These are phyloP conservation scores for Exophiala sideris DNA, from an alignment of 2,329 filamentous ascomycete species.

Conservation along the genomic window DNA sequence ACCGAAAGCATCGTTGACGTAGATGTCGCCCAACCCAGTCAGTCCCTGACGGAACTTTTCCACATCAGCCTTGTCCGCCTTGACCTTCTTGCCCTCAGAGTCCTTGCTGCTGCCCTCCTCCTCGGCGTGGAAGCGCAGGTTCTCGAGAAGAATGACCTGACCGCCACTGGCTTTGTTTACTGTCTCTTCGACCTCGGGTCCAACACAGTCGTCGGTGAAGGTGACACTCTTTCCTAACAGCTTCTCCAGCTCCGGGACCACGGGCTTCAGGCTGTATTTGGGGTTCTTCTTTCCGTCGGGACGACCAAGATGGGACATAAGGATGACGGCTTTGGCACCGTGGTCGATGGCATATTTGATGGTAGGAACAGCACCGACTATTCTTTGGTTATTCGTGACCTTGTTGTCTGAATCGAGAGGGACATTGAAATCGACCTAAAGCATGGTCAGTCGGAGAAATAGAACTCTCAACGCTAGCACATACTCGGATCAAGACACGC, in stretches of 20 bases:
- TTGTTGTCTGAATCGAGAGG: constrained; percentile 90
- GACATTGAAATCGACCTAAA: constrained; percentile 98
- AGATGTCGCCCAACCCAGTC: constrained; percentile 91
- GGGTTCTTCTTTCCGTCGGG: constrained; percentile 84
- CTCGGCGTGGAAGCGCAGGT: constrained; percentile 96
- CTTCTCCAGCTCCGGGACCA: constrained; percentile 88
- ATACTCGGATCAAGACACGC: constrained; percentile 92
- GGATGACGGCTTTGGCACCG: constrained; percentile 84
- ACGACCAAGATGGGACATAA: constrained; percentile 98
- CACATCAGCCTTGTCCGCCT: constrained; percentile 91
- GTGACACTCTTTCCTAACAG: constrained; percentile 78
- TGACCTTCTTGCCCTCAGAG: constrained; percentile 90
- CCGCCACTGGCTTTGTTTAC: constrained; percentile 80
- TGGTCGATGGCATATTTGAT: constrained; percentile 92
- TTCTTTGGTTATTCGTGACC: constrained; percentile 97
- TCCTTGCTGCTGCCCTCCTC: constrained; percentile 97
- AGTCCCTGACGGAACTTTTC: constrained; percentile 91
- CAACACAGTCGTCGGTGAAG: constrained; percentile 88
- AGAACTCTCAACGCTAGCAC: constrained; percentile 36
- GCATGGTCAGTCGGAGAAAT: constrained; percentile 2
- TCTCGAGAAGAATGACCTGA: constrained; percentile 88
- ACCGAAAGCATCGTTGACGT: constrained; percentile 98
- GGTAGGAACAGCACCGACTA: constrained; percentile 89
- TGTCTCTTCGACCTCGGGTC: constrained; percentile 81
- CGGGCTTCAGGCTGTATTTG: constrained; percentile 93